phyloP scores from a whole-genome alignment of 176 grass and related monocot genomes.

The Rhipidocladum racemiflorum region DNA sequence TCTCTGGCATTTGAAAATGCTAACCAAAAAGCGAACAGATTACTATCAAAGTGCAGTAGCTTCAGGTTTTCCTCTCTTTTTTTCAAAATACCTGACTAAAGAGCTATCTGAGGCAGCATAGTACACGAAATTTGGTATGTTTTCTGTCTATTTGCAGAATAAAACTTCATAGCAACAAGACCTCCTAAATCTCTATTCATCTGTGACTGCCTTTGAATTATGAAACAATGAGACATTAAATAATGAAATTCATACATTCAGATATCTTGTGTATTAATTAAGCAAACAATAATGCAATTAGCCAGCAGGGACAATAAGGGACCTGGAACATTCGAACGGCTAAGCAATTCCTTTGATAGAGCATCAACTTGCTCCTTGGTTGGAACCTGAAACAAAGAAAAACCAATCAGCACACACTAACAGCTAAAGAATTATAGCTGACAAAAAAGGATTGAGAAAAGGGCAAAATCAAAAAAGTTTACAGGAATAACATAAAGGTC shows the following conservation, averaged over 20 bases:
- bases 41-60: background rate
- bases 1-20: background rate
- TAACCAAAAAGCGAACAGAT: background rate
- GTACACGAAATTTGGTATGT: background rate
- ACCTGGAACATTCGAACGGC: constrained; percentile 86
- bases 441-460: background rate
- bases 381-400: constrained; percentile 61
- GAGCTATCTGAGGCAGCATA: background rate
- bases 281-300: constrained; percentile 7
- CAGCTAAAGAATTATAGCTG: background rate
- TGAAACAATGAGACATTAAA: background rate
- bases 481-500: background rate
- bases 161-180: background rate
- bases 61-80: background rate
- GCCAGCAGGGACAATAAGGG: background rate
- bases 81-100: background rate
- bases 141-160: background rate
- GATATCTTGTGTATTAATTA: background rate
- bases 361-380: constrained; percentile 87
- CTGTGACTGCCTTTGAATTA: constrained; percentile 15
- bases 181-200: background rate
- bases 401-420: background rate
- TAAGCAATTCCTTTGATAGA: constrained; percentile 67
- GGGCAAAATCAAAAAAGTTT: background rate
- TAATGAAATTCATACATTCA: background rate